These are phyloP conservation scores for Bimuria novae-zelandiae DNA, from an alignment of 2,329 filamentous ascomycete genomes.

Conservation along the genomic window DNA sequence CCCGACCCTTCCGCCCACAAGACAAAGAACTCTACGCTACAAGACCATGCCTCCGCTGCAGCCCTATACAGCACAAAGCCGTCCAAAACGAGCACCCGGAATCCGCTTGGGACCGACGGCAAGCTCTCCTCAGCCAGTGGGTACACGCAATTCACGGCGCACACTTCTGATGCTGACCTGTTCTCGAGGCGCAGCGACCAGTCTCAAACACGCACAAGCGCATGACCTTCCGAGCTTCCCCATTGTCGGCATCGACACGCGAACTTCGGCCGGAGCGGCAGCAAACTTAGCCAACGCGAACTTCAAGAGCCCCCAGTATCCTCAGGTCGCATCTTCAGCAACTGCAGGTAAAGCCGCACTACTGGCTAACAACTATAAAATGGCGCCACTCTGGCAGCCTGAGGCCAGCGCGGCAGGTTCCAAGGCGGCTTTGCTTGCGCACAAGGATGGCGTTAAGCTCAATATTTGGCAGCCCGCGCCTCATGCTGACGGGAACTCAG, in stretches of 20 bases:
- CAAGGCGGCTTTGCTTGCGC: conserved; percentile 73
- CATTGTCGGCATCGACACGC: conserved; percentile 63
- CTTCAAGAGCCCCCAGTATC: conserved; percentile 66
- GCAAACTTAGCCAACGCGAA: conserved; percentile 75
- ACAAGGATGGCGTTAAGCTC: conserved; percentile 57
- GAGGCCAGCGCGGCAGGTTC: conserved; percentile 68
- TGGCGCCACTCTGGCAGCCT: conserved; percentile 66
- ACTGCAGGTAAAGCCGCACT: conserved; percentile 64
- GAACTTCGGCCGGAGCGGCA: conserved; percentile 71
- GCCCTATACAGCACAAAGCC: conserved; percentile 61
- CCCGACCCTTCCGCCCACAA: conserved; percentile 53
- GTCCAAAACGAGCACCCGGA: conserved; percentile 31
- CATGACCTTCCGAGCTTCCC: conserved; percentile 77
- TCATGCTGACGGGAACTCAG: conserved; percentile 64
- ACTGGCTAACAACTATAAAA: conserved; percentile 64
- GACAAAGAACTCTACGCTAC: conserved; percentile 44
- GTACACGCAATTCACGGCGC: conserved; percentile 25
- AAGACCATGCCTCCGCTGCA: conserved; percentile 62
- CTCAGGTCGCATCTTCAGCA: conserved; percentile 64
- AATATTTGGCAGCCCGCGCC: conserved; percentile 58
- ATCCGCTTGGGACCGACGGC: conserved; percentile 56
- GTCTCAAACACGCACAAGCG: conserved; percentile 72
- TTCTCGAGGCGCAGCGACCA: conserved; percentile 61
- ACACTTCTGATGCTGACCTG: conserved; percentile 10
- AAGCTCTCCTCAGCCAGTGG: conserved; percentile 63